These are phyloP conservation scores for Prunus dulcis DNA, from an alignment of 306 rosid species.

Conservation along the genomic window DNA sequence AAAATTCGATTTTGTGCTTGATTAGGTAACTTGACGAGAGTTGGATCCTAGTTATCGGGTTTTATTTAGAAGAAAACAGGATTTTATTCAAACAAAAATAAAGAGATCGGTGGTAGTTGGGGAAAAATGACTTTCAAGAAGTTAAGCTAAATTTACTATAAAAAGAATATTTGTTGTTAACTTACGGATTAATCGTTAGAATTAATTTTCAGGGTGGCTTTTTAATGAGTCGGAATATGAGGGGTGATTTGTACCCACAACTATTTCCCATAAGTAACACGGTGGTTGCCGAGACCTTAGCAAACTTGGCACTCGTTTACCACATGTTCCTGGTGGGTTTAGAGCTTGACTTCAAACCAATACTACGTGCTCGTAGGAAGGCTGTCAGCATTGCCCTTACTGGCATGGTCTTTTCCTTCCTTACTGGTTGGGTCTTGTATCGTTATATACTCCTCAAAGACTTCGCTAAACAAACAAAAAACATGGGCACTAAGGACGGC, in stretches of 20 bases:
- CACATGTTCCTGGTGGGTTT: conserved; percentile 42
- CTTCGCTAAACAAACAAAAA: background rate
- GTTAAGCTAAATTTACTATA: no score
- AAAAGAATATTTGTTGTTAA: no score
- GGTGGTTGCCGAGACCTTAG: conserved; percentile 29
- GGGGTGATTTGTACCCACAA: conserved; percentile 2
- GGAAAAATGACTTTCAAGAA: no score
- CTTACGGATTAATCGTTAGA: no score
- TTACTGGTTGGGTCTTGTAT: conserved; percentile 28
- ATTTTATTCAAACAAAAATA: no score
- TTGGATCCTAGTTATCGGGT: no score
- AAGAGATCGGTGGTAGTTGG: no score
- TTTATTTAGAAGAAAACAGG: no score
- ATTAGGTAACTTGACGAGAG: no score
- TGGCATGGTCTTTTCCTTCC: conserved; percentile 28
- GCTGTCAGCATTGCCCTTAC: conserved; percentile 32
- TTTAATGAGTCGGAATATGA: conserved; percentile 6
- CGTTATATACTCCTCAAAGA: background rate
- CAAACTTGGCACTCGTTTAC: conserved; percentile 34
- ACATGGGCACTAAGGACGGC: background rate
- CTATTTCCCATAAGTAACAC: background rate
- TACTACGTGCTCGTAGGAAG: conserved; percentile 28
- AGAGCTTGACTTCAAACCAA: conserved; percentile 34
- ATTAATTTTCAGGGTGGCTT: conserved; percentile 24
- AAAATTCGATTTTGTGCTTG: rapidly evolving